phyloP scores from a whole-genome alignment of 352 stramenopile species.

The Pythium apleroticum region DNA sequence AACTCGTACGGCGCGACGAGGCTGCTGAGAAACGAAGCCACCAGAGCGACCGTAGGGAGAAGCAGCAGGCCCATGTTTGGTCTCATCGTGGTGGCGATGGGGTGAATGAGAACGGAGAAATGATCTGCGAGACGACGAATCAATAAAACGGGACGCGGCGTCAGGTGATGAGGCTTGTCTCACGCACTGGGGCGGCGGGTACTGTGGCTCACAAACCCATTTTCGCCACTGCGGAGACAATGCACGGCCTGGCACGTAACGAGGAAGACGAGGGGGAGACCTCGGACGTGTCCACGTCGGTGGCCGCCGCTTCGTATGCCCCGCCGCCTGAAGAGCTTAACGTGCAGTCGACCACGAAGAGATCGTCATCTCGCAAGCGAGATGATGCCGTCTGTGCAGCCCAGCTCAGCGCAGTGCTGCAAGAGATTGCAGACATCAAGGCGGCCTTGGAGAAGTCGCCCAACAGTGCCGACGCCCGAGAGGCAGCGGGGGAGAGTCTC shows the following conservation, averaged over 20 bases:
- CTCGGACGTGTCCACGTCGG: background rate
- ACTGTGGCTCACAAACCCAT: no score
- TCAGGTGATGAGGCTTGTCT: background rate
- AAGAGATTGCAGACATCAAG: constrained; percentile 37
- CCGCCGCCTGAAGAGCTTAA: background rate
- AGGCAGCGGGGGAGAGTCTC: constrained; percentile 21
- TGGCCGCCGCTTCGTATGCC: constrained; percentile 27
- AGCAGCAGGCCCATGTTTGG: no score
- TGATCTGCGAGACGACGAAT: background rate
- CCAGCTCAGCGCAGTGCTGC: constrained; percentile 35
- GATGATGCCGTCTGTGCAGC: constrained; percentile 35
- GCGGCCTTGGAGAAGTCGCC: constrained; percentile 21
- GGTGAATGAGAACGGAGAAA: background rate
- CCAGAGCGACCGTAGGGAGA: no score
- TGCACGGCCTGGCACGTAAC: background rate
- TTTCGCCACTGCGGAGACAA: background rate
- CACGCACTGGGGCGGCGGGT: no score
- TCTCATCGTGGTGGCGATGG: background rate
- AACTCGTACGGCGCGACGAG: constrained; percentile 15
- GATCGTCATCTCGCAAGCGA: constrained; percentile 40
- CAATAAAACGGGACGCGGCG: background rate
- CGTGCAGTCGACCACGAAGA: background rate
- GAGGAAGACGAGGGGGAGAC: constrained; percentile 9
- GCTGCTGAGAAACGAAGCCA: background rate
- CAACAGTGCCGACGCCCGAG: background rate